Evolutionary conservation across 805 yeast genomes (phyloP).

Genomic region (Sugiyamaella valdiviana): DNA sequence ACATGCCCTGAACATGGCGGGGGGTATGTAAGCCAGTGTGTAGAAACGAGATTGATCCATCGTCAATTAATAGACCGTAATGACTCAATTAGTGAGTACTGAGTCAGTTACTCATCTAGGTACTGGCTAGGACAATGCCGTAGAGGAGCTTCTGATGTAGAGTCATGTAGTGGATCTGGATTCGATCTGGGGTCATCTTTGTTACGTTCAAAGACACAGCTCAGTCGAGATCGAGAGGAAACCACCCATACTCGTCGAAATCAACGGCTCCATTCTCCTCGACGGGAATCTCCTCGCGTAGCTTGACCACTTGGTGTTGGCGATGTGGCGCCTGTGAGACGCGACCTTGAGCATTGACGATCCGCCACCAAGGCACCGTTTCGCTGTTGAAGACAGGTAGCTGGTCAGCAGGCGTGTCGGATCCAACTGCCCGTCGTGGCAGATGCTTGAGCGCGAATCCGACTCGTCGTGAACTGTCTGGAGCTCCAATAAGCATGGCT

Average conservation of each 20-base stretch:
- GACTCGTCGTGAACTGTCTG: conserved; percentile 66
- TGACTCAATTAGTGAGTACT: no score
- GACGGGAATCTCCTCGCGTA: conserved; percentile 40
- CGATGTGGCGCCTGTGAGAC: conserved; percentile 46
- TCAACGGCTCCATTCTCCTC: conserved; percentile 35
- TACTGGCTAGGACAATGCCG: no score
- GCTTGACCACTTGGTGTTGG: conserved; percentile 39
- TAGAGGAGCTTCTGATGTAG: no score
- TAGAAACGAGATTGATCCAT: no score
- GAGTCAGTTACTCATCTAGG: no score
- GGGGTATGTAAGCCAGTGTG: no score
- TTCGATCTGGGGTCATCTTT: no score
- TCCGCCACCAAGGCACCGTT: conserved; percentile 77
- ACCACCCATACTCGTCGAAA: conserved; percentile 58
- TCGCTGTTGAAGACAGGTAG: conserved; percentile 26
- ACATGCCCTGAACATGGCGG: no score
- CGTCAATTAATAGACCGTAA: no score
- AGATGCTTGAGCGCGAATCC: conserved; percentile 62
- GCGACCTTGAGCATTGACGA: conserved; percentile 55
- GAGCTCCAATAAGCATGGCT: conserved; percentile 55
- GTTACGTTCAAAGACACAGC: no score
- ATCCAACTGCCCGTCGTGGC: conserved; percentile 24
- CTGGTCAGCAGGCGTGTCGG: conserved; percentile 7
- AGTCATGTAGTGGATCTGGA: no score
- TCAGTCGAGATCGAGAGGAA: conserved; percentile 39